Evolutionary conservation across 169 alveolate species (phyloP).

Genomic region (Plasmodium coatneyi): DNA sequence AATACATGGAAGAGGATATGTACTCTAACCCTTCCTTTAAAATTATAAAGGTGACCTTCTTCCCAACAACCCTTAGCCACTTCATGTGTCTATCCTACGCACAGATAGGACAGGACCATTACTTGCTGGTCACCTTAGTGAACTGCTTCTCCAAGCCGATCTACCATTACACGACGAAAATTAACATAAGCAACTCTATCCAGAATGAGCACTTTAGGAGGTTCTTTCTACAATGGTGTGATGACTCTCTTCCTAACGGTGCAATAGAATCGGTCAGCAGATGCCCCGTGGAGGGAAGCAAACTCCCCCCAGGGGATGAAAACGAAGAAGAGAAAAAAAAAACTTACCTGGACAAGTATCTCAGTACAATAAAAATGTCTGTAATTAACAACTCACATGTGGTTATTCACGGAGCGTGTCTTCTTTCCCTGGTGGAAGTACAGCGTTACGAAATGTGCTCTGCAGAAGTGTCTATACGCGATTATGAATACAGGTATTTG

Average conservation of each 20-base stretch:
- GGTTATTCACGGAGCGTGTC: constrained; percentile 39
- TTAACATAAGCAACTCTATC: constrained; percentile 12
- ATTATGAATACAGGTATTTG: constrained; percentile 41
- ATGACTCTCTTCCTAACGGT: not conserved
- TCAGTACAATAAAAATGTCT: constrained; percentile 46
- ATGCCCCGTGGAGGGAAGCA: not conserved
- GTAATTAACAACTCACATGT: constrained; percentile 35
- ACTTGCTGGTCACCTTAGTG: constrained; percentile 25
- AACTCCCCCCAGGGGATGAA: not conserved
- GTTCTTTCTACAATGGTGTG: not conserved
- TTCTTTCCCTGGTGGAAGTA: constrained; percentile 23
- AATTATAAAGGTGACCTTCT: constrained; percentile 22
- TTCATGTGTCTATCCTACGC: constrained; percentile 20
- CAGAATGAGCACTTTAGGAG: constrained; percentile 14
- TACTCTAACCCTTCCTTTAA: constrained; percentile 37
- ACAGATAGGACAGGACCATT: constrained; percentile 17
- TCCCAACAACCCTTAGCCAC: constrained; percentile 27
- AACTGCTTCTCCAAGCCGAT: constrained; percentile 34
- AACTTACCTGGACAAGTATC: constrained; percentile 4
- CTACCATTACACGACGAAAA: constrained; percentile 24
- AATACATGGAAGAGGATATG: constrained; percentile 5
- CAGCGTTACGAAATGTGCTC: constrained; percentile 5
- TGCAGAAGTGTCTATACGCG: not conserved
- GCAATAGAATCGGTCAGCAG: not conserved
- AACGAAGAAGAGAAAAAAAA: not conserved